Conservation (phyloP, 495 filamentous ascomycete genomes). For the Chaetomium tenue region DNA sequence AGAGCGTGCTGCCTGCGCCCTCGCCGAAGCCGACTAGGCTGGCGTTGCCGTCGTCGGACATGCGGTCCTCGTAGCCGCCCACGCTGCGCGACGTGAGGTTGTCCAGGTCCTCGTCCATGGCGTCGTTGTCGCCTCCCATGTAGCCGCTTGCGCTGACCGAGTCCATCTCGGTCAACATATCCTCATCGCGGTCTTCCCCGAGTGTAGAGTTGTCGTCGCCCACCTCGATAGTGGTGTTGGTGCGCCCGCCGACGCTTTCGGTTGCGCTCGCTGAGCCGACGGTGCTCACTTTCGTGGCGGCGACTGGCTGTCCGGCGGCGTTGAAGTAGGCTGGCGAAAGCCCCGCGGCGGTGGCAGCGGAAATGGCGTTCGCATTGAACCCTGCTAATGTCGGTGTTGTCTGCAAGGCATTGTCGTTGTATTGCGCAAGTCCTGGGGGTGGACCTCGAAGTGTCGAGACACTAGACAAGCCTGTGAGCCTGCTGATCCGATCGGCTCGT, state of each 20-base stretch:
- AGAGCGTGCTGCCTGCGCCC: constrained; percentile 75
- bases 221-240: constrained; percentile 59
- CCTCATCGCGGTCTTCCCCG: constrained; percentile 47
- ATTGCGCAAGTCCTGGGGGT: constrained; percentile 30
- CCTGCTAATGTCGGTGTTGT: constrained; percentile 35
- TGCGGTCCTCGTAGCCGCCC: constrained; percentile 64
- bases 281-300: constrained; percentile 68
- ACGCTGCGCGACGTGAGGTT: constrained; percentile 50
- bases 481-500: constrained; percentile 89
- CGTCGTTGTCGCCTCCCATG: constrained; percentile 30
- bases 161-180: constrained; percentile 43
- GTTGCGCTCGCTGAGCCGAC: constrained; percentile 75
- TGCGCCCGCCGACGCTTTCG: constrained; percentile 61
- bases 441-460: constrained; percentile 64
- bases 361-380: constrained; percentile 19
- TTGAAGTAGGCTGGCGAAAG: constrained; percentile 64
- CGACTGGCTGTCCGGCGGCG: constrained; percentile 55
- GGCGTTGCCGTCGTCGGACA: constrained; percentile 71
- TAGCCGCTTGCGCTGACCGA: constrained; percentile 39
- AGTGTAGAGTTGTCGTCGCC: constrained; percentile 51
- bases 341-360: neutral
- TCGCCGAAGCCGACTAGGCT: constrained; percentile 85
- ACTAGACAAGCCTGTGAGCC: constrained; percentile 79
- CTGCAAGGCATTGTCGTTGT: constrained; percentile 31
- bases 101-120: constrained; percentile 43